Base-by-base conservation (phyloP, 2,329 filamentous ascomycete genomes). In the Cladophialophora psammophila region DNA sequence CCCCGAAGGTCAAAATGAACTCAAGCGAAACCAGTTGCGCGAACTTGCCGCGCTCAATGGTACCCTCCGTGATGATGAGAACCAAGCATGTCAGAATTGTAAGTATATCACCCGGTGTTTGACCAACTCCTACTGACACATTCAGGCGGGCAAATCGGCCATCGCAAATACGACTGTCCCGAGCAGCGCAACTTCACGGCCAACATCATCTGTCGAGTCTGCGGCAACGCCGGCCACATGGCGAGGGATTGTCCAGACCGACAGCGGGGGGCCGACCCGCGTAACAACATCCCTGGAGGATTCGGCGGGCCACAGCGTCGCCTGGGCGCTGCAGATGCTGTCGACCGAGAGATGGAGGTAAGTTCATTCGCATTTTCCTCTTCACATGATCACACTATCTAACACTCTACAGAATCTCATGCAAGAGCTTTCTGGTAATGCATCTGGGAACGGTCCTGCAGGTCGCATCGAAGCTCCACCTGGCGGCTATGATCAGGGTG, bases 181-280 rank as follows among this genome's bases (percentile, higher is more conserved):
- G 93, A 99, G 82, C 92, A 95, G 80, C 92, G 94, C 78, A 99
- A 99, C 82, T 98, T 91, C 82, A 99, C 95, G n/a, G 94, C 95
- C 75, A 98, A 93, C 81, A 98, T 99, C 78, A 98, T 99, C 77
- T 99, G 95, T 82, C 94, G 94, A 75, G 91, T 97, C 74, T 99
- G 95, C 82, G 95, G 95, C 73, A 97, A 98, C 78, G 94, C 95
- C 72, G 95, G 95, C 20, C 95, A 99, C 75, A 97, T 99, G 93
- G 95, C 94, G 73, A 90, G 94, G 74, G 95, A 99, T 82, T 99
- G 95, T 87, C 93, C 94, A 54, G 95, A 99, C 76, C 87, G 95
- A 77, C 92, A 95, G 83, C 89, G 92, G 77, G 95, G 95, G 75
- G 88, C 90, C 54, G 94, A 91, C 79, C 97, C 93, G 92, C 93